A percentile compares a stretch with the other conserved stretches of the same genome.
Conservation (phyloP, 495 filamentous ascomycete species). For the Aspergillus affinis region DNA sequence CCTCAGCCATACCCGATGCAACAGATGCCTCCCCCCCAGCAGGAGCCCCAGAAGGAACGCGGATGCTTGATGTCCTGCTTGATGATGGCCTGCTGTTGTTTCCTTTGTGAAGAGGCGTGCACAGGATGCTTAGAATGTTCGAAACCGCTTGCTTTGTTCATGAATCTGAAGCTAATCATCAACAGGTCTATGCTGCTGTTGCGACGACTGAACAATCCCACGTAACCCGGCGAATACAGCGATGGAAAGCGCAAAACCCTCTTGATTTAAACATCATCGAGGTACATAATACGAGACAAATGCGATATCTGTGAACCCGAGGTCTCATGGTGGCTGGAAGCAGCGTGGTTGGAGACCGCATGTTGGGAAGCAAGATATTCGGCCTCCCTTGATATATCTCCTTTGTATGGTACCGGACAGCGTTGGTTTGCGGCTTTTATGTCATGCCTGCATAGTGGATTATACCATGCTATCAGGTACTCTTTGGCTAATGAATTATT, state of each 20-base stretch:
- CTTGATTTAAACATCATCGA: no score
- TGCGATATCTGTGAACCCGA: no score
- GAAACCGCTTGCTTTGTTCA: not conserved
- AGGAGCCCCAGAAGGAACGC: slow-evolving; percentile 25
- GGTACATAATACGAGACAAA: no score
- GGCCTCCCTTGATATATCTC: no score
- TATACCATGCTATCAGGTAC: no score
- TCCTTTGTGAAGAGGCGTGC: slow-evolving; percentile 27
- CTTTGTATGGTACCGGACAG: no score
- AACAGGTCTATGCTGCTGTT: not conserved
- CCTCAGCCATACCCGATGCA: slow-evolving; percentile 21
- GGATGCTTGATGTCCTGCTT: slow-evolving; percentile 26
- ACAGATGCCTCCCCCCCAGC: slow-evolving; percentile 21
- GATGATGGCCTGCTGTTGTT: slow-evolving; percentile 28
- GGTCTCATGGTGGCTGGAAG: no score
- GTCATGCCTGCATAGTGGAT: no score
- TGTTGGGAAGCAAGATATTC: slow-evolving; percentile 10
- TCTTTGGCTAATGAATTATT: no score
- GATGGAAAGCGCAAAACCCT: not conserved
- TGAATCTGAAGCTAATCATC: no score
- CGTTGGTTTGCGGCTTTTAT: no score
- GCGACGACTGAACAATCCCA: not conserved
- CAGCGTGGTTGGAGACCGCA: no score
- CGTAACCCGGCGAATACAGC: not conserved
- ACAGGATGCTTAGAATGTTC: slow-evolving; percentile 24